Evolutionary conservation across 495 filamentous ascomycete genomes (phyloP).

Genomic region (Penicillium mononematosum): DNA sequence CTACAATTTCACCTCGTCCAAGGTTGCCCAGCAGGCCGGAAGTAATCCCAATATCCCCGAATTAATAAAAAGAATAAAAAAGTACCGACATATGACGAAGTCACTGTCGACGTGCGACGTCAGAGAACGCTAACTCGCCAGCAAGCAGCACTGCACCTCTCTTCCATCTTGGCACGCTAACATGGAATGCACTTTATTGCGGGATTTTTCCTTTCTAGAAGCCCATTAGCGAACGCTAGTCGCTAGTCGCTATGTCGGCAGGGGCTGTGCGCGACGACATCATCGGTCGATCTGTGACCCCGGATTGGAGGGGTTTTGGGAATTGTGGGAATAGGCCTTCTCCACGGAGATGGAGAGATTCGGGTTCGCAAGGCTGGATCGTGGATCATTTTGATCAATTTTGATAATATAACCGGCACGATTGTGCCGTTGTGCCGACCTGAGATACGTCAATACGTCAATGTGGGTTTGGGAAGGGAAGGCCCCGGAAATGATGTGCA

Average conservation of each 20-base stretch:
- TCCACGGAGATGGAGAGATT: not conserved
- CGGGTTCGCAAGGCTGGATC: conserved; percentile 1
- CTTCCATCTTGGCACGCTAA: conserved; percentile 4
- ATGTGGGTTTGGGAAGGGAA: not conserved
- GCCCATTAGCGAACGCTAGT: conserved; percentile 14
- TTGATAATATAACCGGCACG: conserved; percentile 1
- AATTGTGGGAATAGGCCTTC: not conserved
- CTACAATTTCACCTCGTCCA: not conserved
- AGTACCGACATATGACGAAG: conserved; percentile 1
- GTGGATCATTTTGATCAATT: not conserved
- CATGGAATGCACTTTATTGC: conserved; percentile 15
- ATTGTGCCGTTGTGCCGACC: conserved; percentile 1
- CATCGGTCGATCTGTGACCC: conserved; percentile 18
- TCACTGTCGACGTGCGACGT: conserved; percentile 2
- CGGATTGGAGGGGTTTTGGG: conserved; percentile 10
- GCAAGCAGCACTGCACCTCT: not conserved
- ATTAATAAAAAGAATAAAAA: not conserved
- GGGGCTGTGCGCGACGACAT: conserved; percentile 21
- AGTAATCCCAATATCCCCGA: not conserved
- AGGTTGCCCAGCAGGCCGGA: not conserved
- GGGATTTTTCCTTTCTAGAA: conserved; percentile 28
- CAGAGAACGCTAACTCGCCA: not conserved
- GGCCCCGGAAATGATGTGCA: not conserved
- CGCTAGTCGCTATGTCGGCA: not conserved
- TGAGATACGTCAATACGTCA: conserved; percentile 2